These are phyloP conservation scores for Lavandula angustifolia DNA, from an alignment of 257 asterid species.

Conservation along the genomic window DNA sequence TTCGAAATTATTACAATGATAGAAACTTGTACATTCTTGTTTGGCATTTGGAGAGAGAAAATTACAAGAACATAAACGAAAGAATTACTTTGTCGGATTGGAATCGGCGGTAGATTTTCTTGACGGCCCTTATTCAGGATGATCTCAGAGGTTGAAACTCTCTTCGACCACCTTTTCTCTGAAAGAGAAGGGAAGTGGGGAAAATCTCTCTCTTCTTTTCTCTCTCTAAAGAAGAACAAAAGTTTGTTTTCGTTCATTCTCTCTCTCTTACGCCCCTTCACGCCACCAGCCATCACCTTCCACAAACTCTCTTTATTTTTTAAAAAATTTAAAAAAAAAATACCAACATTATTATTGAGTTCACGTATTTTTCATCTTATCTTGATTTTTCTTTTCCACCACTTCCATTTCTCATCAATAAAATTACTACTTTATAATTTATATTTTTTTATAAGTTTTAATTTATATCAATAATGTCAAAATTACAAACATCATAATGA, in stretches of 20 bases:
- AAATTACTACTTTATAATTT: background rate
- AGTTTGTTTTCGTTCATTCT: slow-evolving; percentile 32
- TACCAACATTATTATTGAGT: background rate
- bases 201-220: slow-evolving; percentile 45
- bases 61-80: background rate
- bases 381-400: slow-evolving; percentile 9
- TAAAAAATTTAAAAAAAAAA: background rate
- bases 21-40: background rate
- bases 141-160: slow-evolving; percentile 83
- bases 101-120: slow-evolving; percentile 35
- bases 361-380: background rate
- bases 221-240: slow-evolving; percentile 41
- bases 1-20: slow-evolving; percentile 14
- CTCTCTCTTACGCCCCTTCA: slow-evolving; percentile 28
- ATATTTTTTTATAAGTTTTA: background rate
- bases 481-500: too few species aligned
- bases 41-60: slow-evolving; percentile 3
- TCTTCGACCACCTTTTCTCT: slow-evolving; percentile 80
- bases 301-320: slow-evolving; percentile 21
- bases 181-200: slow-evolving; percentile 56
- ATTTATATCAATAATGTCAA: too few species aligned
- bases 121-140: slow-evolving; percentile 72
- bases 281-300: slow-evolving; percentile 29
- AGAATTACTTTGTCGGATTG: slow-evolving; percentile 16
- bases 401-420: background rate